Percentiles rank a stretch among this genome's conserved stretches.
Evolutionary conservation across 805 yeast genomes (phyloP).

Genomic region (Candida ficus): DNA sequence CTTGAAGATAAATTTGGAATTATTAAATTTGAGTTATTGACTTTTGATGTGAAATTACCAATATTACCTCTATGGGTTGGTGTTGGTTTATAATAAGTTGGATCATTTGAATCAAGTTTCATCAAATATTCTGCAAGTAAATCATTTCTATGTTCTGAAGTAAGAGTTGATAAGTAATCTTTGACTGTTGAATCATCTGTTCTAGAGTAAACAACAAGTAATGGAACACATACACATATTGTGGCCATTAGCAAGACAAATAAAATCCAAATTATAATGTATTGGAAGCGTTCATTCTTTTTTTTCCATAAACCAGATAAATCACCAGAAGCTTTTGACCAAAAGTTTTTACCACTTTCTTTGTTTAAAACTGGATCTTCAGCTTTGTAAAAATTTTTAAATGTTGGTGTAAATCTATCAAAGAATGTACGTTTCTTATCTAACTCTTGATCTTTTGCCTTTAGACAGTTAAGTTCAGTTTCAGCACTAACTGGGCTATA

Average conservation of each 20-base stretch:
- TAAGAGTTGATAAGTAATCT: constrained; percentile 27
- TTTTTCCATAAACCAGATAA: not conserved
- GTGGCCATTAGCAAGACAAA: constrained; percentile 14
- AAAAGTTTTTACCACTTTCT: constrained; percentile 5
- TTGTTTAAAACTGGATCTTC: constrained; percentile 14
- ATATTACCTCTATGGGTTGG: not conserved
- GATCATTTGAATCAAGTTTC: not conserved
- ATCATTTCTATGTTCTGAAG: constrained; percentile 20
- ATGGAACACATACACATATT: constrained; percentile 17
- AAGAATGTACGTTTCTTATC: not conserved
- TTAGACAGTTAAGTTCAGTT: constrained; percentile 13
- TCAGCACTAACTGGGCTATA: constrained; percentile 9
- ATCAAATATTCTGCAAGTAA: constrained; percentile 13
- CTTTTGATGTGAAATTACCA: too few relatives aligned
- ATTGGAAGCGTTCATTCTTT: constrained; percentile 3
- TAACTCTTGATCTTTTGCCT: not conserved
- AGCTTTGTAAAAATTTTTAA: constrained; percentile 14
- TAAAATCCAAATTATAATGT: constrained; percentile 18
- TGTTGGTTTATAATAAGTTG: not conserved
- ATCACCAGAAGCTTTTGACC: constrained; percentile 4
- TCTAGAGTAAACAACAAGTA: constrained; percentile 23
- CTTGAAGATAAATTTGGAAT: constrained; percentile 9
- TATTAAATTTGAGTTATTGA: too few relatives aligned
- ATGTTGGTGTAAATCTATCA: constrained; percentile 5
- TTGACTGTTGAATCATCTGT: constrained; percentile 29